phyloP scores from a whole-genome alignment of 2,329 filamentous ascomycete species.

The Fusarium clavum region DNA sequence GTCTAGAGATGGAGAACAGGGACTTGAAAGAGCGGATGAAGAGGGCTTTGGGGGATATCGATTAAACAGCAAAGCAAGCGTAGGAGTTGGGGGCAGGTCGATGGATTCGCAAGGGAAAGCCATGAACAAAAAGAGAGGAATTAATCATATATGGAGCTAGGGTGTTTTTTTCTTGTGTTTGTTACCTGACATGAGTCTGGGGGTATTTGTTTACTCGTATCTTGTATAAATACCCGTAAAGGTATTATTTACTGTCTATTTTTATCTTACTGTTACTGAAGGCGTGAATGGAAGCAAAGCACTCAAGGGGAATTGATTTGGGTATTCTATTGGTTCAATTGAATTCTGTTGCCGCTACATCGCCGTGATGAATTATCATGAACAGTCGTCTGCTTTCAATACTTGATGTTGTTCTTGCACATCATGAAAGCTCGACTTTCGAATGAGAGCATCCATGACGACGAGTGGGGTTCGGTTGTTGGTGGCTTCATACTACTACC shows the following conservation, averaged over 20 bases:
- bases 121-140: constrained; percentile 6
- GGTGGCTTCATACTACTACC: not conserved
- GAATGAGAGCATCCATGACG: not conserved
- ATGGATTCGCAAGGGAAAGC: constrained; percentile 24
- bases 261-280: constrained; percentile 18
- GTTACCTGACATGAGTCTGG: constrained; percentile 13
- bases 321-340: constrained; percentile 5
- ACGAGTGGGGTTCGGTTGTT: not conserved
- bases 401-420: not conserved
- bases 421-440: not conserved
- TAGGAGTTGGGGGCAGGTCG: constrained; percentile 9
- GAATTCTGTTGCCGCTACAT: fast-evolving
- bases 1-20: constrained; percentile 79
- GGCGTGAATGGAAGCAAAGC: constrained; percentile 12
- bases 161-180: constrained; percentile 35
- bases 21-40: constrained; percentile 73
- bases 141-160: constrained; percentile 38
- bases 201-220: constrained; percentile 8
- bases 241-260: constrained; percentile 17
- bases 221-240: constrained; percentile 39
- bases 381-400: not conserved
- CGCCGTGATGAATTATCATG: not conserved
- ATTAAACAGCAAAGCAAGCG: constrained; percentile 34
- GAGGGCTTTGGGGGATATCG: constrained; percentile 46
- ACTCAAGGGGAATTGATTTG: constrained; percentile 23